phyloP scores from a whole-genome alignment of 495 filamentous ascomycete species.

The Immersiella caudata region DNA sequence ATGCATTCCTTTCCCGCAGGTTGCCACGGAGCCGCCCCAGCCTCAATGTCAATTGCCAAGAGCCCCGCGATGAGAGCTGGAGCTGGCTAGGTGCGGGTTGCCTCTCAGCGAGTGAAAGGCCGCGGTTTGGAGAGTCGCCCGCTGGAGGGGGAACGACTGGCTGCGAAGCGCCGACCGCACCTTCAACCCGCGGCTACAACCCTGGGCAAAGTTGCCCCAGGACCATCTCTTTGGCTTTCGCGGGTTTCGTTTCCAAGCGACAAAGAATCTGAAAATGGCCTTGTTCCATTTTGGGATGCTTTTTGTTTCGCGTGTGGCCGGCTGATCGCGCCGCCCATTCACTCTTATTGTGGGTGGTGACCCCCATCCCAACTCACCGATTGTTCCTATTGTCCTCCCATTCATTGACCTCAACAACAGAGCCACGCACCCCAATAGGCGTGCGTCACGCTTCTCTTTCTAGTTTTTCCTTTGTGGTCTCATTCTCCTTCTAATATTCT shows the following conservation, averaged over 20 bases:
- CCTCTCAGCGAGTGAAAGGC: not conserved
- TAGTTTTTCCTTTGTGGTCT: not conserved
- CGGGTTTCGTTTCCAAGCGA: conserved; percentile 3
- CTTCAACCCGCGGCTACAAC: conserved; percentile 10
- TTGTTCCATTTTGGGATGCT: not conserved
- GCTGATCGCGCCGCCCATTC: not conserved
- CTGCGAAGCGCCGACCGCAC: conserved; percentile 26
- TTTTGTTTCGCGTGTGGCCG: conserved; percentile 15
- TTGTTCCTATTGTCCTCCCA: conserved; percentile 30
- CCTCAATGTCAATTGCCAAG: not conserved
- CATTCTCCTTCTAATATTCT: conserved; percentile 14
- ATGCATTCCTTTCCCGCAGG: not conserved
- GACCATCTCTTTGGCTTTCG: conserved; percentile 19
- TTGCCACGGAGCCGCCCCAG: not conserved
- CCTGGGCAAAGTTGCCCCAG: conserved; percentile 15
- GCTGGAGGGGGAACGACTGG: conserved; percentile 29
- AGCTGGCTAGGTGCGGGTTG: not conserved
- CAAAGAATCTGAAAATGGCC: conserved; percentile 14
- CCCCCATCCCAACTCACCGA: not conserved
- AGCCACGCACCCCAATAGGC: conserved; percentile 25
- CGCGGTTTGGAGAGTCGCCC: conserved; percentile 32
- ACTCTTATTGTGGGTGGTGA: not conserved
- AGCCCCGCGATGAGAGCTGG: not conserved
- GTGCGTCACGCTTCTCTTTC: conserved; percentile 19
- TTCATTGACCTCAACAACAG: conserved; percentile 20